phyloP scores from a whole-genome alignment of 768 basidiomycete genomes.

The Leccinum broughii region DNA sequence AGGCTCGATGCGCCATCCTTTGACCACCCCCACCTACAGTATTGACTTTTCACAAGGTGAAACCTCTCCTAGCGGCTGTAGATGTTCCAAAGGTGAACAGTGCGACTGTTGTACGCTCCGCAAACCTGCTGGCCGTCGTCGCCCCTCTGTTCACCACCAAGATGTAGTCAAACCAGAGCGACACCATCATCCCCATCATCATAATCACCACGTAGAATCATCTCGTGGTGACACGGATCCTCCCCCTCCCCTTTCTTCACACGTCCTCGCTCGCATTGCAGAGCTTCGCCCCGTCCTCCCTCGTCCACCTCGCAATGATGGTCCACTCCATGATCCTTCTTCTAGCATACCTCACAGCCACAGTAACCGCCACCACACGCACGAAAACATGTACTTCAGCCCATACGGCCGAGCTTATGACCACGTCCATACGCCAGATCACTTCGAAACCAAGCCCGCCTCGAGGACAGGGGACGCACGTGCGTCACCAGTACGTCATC shows the following conservation, averaged over 20 bases:
- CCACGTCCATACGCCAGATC: conserved; percentile 40
- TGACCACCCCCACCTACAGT: conserved; percentile 37
- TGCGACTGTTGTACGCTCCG: conserved; percentile 64
- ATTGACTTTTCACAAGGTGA: conserved; percentile 51
- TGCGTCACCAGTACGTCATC: conserved; percentile 24
- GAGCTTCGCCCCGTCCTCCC: conserved; percentile 73
- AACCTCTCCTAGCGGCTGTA: conserved; percentile 48
- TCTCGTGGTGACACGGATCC: conserved; percentile 12
- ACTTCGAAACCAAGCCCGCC: conserved; percentile 26
- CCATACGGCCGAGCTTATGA: conserved; percentile 73
- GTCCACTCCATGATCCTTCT: conserved; percentile 51
- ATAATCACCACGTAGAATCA: conserved; percentile 19
- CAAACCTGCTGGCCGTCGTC: conserved; percentile 40
- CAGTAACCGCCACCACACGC: conserved; percentile 45
- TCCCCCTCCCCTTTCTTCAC: conserved; percentile 38
- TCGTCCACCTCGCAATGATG: conserved; percentile 45
- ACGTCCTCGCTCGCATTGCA: conserved; percentile 60
- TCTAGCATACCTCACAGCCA: conserved; percentile 44
- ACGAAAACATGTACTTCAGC: conserved; percentile 55
- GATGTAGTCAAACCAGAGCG: conserved; percentile 32
- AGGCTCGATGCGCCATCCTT: conserved; percentile 53
- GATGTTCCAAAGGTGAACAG: conserved; percentile 41
- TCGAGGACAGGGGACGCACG: conserved; percentile 18
- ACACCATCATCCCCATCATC: conserved; percentile 17
- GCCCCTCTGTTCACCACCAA: conserved; percentile 30